Percentiles rank a stretch among this genome's conserved stretches.
Conservation (phyloP, 2,329 filamentous ascomycete genomes). For the Didymella glomerata region DNA sequence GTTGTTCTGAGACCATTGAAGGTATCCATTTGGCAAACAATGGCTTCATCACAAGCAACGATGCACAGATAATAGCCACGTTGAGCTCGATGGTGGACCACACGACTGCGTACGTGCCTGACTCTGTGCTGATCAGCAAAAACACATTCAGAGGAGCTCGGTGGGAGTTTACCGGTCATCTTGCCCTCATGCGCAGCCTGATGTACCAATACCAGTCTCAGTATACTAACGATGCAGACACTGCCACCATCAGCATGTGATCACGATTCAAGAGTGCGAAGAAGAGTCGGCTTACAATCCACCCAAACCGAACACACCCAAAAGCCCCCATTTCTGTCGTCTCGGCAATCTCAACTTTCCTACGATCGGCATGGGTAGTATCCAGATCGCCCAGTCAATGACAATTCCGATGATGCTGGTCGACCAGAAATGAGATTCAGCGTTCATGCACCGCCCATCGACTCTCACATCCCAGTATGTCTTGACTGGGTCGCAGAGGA, state of each 20-base stretch:
- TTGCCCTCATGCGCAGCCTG: conserved; percentile 28
- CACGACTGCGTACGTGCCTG: conserved; percentile 52
- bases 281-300: conserved; percentile 28
- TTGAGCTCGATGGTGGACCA: conserved; percentile 56
- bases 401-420: conserved; percentile 40
- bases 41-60: conserved; percentile 55
- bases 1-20: conserved; percentile 33
- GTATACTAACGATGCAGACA: conserved; percentile 42
- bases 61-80: conserved; percentile 56
- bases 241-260: neutral
- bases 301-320: conserved; percentile 49
- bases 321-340: conserved; percentile 46
- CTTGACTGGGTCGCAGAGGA: conserved; percentile 39
- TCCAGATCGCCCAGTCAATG: conserved; percentile 44
- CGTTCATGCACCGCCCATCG: conserved; percentile 36
- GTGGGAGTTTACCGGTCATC: conserved; percentile 34
- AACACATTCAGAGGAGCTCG: too few species aligned
- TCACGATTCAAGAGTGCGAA: neutral
- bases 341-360: conserved; percentile 41
- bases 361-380: conserved; percentile 44
- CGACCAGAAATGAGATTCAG: conserved; percentile 37
- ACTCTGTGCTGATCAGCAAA: conserved; percentile 26
- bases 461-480: conserved; percentile 37
- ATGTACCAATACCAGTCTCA: conserved; percentile 40
- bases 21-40: conserved; percentile 50